Percentiles rank a stretch among this genome's conserved stretches.
phyloP scores from a whole-genome alignment of 495 filamentous ascomycete genomes.

The Penicillium canescens region DNA sequence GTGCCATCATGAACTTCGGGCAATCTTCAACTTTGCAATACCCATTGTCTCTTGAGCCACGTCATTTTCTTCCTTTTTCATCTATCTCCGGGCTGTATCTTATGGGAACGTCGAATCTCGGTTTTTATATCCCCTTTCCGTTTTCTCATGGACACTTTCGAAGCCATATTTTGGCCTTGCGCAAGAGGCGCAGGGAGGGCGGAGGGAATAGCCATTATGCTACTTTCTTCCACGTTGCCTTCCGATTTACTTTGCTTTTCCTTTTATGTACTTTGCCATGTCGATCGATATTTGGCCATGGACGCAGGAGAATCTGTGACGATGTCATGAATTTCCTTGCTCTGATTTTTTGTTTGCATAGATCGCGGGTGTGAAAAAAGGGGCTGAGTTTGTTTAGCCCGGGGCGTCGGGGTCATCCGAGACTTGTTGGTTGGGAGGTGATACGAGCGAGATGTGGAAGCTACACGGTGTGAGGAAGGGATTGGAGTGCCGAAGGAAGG shows the following conservation, averaged over 20 bases:
- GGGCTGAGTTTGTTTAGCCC: constrained; percentile 1
- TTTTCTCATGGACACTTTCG: constrained; percentile 34
- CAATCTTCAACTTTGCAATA: neutral
- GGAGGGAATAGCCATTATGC: constrained; percentile 7
- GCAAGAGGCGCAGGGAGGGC: neutral
- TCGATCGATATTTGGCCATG: constrained; percentile 24
- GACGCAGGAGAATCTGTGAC: constrained; percentile 31
- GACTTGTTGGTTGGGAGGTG: constrained; percentile 2
- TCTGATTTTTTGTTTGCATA: constrained; percentile 14
- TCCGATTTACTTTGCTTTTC: constrained; percentile 1
- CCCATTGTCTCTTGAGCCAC: constrained; percentile 12
- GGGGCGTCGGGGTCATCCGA: constrained; percentile 3
- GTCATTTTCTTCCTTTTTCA: constrained; percentile 7
- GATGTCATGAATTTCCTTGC: constrained; percentile 44
- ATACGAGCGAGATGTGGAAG: neutral
- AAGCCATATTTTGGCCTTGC: constrained; percentile 1
- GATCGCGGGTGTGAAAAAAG: constrained; percentile 11
- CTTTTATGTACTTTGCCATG: constrained; percentile 14
- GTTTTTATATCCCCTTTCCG: constrained; percentile 35
- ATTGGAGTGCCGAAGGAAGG: neutral
- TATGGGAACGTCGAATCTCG: constrained; percentile 29
- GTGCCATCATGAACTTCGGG: neutral
- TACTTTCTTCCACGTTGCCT: constrained; percentile 1
- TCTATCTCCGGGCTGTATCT: constrained; percentile 29
- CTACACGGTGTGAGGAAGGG: neutral